Evolutionary conservation across 2,329 filamentous ascomycete genomes (phyloP), one percentile per base, ranked within the genome.

Genomic region (Penicillium sp.): DNA sequence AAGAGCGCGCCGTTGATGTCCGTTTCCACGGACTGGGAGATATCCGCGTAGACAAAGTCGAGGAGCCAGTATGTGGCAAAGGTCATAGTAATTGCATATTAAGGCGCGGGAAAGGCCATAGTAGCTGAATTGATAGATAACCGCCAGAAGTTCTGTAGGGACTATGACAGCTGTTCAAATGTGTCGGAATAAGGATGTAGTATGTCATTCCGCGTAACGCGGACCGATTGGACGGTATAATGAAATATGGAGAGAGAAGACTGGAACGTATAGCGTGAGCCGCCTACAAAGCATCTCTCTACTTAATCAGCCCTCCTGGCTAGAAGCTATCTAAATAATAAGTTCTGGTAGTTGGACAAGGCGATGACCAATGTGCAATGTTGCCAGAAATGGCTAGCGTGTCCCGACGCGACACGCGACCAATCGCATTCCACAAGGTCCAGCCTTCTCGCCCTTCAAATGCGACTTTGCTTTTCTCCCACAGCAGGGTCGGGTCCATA

Each of bases 91-190:
- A 66, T 57, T 42, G 3, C n/a, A 32, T 32, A 49, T 52, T 32
- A 73, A 13, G 76, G 76, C 0, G 77, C 75, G 0, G 72, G 70
- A 16, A 73, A 73, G 14, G 78, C 85, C 28, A 77, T 84, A 37
- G 74, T 81, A 13, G 75, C 74, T 7, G 82, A 85, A 59, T 65
- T 81, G 0, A 75, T 76, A 0, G 62, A 64, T 5, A 68, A 70
- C 24, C 67, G 80, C 11, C 75, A 78, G 54, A 62, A 70, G 6
- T 77, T 79, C 42, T 78, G 79, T 0, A 64, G 56, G 28, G 64
- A 76, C 2, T 80, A 80, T 48, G 80, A 80, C 2, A n/a, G n/a
- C n/a, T n/a, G n/a, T n/a, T n/a, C n/a, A n/a, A n/a, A n/a, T n/a
- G n/a, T n/a, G n/a, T n/a, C n/a, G n/a, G n/a, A n/a, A n/a, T n/a